Evolutionary conservation across 495 filamentous ascomycete genomes (phyloP), one percentile per base, ranked within the genome.

Genomic region (Barbatosphaeria neglecta): DNA sequence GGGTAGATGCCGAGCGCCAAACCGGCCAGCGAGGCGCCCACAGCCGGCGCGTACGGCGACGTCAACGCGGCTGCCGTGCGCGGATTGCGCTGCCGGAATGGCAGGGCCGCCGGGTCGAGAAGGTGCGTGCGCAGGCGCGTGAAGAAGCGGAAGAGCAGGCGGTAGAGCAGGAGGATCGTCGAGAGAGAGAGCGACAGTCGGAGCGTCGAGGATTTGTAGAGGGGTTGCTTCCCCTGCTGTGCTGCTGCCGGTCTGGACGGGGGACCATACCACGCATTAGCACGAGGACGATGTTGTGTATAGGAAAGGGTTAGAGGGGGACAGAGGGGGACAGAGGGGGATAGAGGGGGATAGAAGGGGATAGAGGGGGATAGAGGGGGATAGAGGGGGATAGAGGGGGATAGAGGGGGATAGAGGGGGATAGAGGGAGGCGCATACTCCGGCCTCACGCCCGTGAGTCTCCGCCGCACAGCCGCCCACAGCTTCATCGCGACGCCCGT

Each of bases 121-220:
- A 98, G 70, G 45, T 86, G 84, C 3, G 73, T 72, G 28, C 92
- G 83, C 27, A 98, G 69, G 28, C 85, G 79, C 23, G 77, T 75
- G 51, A 97, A 83, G 67, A 98, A 98, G 47, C 89, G 86, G 65
- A 87, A 86, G 10, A 98, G 78, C 24, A 95, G 71, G 35, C 92
- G 80, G 54, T 98, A 90, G 50, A 94, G 71, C 31, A 97, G 73
- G 24, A 98, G 73, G 41, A 96, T 81, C 10, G 83, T 77, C 40
- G 88, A 88, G 24, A 95, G 70, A 1, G 86, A 87, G 22, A 89
- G 64, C 15, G 87, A 87, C 13, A 94, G 73, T 41, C 90, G 76
- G 41, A 93, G 72, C 42, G 83, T 83, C 1, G 84, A 73, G 2
- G 81, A 84, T 47, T 78, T 80, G 58, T 81, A 72, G 23, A 88